A percentile compares a stretch with the other conserved stretches of the same genome.
Conservation (phyloP, 2,329 filamentous ascomycete genomes). For the Fusarium redolens region DNA sequence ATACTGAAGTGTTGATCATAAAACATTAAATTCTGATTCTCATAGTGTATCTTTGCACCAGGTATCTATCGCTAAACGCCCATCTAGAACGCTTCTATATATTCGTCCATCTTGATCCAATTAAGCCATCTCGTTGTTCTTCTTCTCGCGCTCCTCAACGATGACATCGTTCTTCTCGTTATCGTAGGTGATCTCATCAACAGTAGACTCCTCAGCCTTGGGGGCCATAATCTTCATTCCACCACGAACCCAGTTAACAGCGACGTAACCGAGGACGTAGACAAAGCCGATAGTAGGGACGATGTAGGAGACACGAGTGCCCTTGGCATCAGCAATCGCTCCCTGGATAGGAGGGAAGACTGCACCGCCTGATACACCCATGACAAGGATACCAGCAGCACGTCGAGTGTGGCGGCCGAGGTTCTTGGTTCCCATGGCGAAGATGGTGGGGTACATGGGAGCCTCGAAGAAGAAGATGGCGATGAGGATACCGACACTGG, state of each 20-base stretch:
- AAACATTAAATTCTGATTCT: conserved; percentile 29
- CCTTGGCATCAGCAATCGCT: conserved; percentile 36
- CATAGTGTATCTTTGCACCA: background rate
- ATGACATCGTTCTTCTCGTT: conserved; percentile 25
- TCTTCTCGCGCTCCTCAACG: conserved; percentile 40
- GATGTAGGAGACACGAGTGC: conserved; percentile 40
- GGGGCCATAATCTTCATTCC: conserved; percentile 27
- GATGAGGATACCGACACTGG: conserved; percentile 72
- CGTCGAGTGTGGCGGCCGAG: conserved; percentile 81
- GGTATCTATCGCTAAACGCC: conserved; percentile 8
- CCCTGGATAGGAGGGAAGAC: conserved; percentile 39
- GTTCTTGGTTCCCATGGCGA: conserved; percentile 79
- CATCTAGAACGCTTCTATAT: background rate
- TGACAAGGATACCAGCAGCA: conserved; percentile 77
- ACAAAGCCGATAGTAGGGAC: conserved; percentile 41
- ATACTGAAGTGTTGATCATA: background rate
- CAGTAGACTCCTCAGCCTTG: conserved; percentile 10
- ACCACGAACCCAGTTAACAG: conserved; percentile 31
- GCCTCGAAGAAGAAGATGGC: conserved; percentile 81
- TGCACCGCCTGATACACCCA: conserved; percentile 77
- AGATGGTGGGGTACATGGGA: conserved; percentile 84
- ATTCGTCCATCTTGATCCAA: background rate
- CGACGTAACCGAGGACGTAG: conserved; percentile 39
- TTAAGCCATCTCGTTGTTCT: conserved; percentile 29
- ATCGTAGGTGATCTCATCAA: background rate